Evolutionary conservation across 169 alveolate species (phyloP), one percentile per base, ranked within the genome.

Genomic region (Eimeria maxima): DNA sequence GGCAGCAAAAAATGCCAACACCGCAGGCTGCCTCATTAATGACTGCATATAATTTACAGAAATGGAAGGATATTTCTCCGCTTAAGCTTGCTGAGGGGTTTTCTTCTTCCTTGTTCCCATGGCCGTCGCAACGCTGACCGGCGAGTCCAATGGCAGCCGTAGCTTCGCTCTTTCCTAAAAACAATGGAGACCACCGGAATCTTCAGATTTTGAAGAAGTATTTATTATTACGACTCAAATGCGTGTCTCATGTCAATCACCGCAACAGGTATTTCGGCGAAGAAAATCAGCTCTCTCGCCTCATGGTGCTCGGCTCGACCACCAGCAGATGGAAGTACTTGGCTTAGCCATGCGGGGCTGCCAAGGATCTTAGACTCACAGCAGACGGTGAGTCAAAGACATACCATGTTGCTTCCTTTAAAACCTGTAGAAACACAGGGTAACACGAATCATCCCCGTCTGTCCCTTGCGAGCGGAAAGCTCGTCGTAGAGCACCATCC

Each of bases 71-170:
- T 76, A 20, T 22, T 22, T 44, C 42, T 0, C 55, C 42, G 20
- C 16, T 44, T 8, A 22, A 10, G 87, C 16, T 24, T 24, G 55
- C 38, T 45, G 18, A 20, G 8, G 20, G 24, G 87, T n/a, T 47
- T 76, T 16, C 60, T 45, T 76, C 33, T 45, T 4, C 65, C 87
- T 44, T 18, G 20, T 38, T 38, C 55, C 55, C 84, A 63, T 47
- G 29, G 87, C 87, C 42, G 87, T 76, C 60, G 87, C 87, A 76
- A 63, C 87, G 87, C 87, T 76, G 87, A 42, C 55, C 44, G 60
- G 87, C 65, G 87, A 76, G 87, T 76, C 87, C 87, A 76, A 42
- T 76, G 87, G 87, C 65, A 44, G 87, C 87, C 33, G 87, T 44
- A 3, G 87, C 87, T 76, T n/a, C 87, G 55, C 65, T 47, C 65